These are phyloP conservation scores for Argentina anserina DNA, from an alignment of 306 rosid species.

Conservation along the genomic window DNA sequence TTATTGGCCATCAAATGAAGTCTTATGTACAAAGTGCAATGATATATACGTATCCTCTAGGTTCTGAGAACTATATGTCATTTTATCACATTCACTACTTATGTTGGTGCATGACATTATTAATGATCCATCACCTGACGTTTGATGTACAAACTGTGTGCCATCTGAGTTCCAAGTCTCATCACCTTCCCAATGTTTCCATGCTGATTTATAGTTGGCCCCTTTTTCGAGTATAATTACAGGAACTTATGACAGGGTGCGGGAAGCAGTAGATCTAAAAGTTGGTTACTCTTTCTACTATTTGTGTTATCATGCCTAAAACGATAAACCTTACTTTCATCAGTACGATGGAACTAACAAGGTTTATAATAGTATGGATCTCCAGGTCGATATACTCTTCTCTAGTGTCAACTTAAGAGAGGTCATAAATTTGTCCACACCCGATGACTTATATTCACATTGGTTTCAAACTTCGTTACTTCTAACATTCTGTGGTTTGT, in stretches of 20 bases:
- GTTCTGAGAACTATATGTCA: not conserved
- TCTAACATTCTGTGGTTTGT: slow-evolving; percentile 8
- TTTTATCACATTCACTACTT: not conserved
- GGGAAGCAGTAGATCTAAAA: not conserved
- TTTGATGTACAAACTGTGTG: not conserved
- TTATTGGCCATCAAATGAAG: not conserved
- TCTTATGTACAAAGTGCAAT: not conserved
- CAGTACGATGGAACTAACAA: not conserved
- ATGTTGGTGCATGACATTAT: not conserved
- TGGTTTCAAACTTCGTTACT: not conserved
- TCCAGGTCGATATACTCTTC: not conserved
- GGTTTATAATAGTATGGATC: not conserved
- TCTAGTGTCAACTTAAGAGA: not conserved
- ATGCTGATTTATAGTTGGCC: not conserved
- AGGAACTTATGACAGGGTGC: not conserved
- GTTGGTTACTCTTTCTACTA: not conserved
- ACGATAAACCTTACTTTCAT: not conserved
- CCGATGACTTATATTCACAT: not conserved
- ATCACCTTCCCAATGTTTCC: not conserved
- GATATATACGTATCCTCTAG: not conserved
- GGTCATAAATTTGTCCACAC: not conserved
- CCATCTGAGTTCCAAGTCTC: not conserved
- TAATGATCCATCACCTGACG: not conserved
- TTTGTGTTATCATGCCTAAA: not conserved
- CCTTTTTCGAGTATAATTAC: not conserved